A percentile compares a stretch with the other conserved stretches of the same genome.
Conservation (phyloP, 345 rosid genomes). For the Acer yangbiense region DNA sequence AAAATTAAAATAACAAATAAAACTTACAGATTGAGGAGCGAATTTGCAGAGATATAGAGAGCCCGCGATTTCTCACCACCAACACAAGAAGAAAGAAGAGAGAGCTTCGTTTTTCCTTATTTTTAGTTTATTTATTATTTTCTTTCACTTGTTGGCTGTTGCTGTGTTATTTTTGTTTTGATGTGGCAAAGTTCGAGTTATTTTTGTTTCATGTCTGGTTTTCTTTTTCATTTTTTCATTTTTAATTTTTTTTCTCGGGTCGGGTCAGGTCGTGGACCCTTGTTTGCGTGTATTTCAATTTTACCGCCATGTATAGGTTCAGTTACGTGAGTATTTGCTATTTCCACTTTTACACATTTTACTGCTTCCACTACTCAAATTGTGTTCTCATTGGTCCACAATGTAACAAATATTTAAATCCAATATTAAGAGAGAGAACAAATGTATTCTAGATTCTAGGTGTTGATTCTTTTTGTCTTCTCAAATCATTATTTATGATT, state of each 20-base stretch:
- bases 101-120: constrained; percentile 16
- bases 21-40: constrained; percentile 45
- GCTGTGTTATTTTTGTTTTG: neutral
- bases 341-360: neutral
- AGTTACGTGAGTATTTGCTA: neutral
- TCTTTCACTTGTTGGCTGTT: neutral
- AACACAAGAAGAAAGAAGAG: constrained; percentile 25
- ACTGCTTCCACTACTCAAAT: neutral
- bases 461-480: neutral
- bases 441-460: too few species aligned
- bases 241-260: neutral
- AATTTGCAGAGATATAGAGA: constrained; percentile 17
- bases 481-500: too few species aligned
- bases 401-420: too few species aligned
- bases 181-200: neutral
- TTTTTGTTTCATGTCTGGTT: neutral
- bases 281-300: constrained; percentile 9
- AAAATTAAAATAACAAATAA: neutral
- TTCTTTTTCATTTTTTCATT: neutral
- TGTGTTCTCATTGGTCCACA: neutral
- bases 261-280: neutral
- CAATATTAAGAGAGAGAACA: too few species aligned
- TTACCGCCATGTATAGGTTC: constrained; percentile 16
- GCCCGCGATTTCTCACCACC: constrained; percentile 41
- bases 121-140: constrained; percentile 5